Percentiles rank a stretch among this genome's conserved stretches.
Evolutionary conservation across 352 stramenopile genomes (phyloP).

Genomic region (Globisporangium camurandrum): DNA sequence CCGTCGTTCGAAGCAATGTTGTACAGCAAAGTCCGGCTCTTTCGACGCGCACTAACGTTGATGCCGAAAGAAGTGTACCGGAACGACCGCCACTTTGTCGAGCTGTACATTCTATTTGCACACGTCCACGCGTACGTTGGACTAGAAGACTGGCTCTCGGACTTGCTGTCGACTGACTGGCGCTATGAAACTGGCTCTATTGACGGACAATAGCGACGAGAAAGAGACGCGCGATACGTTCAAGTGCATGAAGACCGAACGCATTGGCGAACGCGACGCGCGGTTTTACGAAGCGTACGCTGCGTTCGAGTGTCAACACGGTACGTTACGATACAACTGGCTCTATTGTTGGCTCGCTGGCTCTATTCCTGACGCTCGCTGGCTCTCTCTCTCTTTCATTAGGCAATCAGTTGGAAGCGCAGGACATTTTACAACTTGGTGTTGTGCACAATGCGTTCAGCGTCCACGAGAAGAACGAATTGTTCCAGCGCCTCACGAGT

Average conservation of each 20-base stretch:
- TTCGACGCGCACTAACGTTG: constrained; percentile 33
- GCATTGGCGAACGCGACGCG: constrained; percentile 36
- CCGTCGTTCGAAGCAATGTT: constrained; percentile 28
- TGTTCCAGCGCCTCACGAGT: constrained; percentile 27
- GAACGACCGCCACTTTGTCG: constrained; percentile 29
- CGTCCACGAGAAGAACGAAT: constrained; percentile 25
- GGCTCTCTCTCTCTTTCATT: no score
- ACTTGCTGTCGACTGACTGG: background rate
- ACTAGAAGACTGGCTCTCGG: background rate
- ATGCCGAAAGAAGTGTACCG: constrained; percentile 24
- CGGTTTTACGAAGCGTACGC: constrained; percentile 61
- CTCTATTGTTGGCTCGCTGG: background rate
- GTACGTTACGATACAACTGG: constrained; percentile 13
- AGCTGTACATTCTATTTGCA: constrained; percentile 57
- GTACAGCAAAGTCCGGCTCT: constrained; percentile 35
- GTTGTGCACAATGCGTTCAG: constrained; percentile 36
- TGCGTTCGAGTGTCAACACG: constrained; percentile 42
- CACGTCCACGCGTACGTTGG: constrained; percentile 36
- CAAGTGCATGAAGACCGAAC: constrained; percentile 45
- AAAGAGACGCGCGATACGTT: constrained; percentile 41
- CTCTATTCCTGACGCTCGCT: no score
- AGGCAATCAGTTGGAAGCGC: constrained; percentile 38
- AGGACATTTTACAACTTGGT: constrained; percentile 47
- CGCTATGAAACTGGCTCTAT: background rate
- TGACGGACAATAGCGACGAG: constrained; percentile 20